Evolutionary conservation across 2,329 filamentous ascomycete species (phyloP), one percentile per base, ranked within the genome.

Genomic region (Ramichloridium luteum): DNA sequence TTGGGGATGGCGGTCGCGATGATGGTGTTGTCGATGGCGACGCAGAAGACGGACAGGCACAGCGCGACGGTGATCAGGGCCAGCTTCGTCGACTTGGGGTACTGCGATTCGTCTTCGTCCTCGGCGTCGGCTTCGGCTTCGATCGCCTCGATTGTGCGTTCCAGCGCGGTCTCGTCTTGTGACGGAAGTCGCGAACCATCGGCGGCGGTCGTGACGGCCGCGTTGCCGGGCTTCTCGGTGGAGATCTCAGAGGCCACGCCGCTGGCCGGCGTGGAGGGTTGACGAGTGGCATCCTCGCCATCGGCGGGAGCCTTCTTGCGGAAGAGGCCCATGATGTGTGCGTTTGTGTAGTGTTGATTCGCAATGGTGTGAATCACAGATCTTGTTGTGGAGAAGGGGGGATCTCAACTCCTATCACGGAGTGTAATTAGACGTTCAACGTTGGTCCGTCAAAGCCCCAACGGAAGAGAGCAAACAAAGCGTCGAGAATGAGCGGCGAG

Each of bases 1-100:
- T 51, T 49, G 8, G 62, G 61, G 28, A 67, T 65, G 4, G 63
- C 63, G 2, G 61, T 64, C 9, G 57, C 54, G 27, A 66, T 61
- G 37, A 64, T 65, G n/a, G 61, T 65, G 37, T 62, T 61, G 46
- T 65, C 60, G 11, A 53, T 35, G 4, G 49, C 45, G 37, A 56
- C 45, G 29, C 45, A 51, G 36, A 55, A 53, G 15, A 56, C 48
- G 3, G 53, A 48, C n/a, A 59, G 41, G 33, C 49, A 52, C 8
- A 60, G 38, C 5, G 53, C 56, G 15, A 52, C 45, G 10, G 51
- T 52, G 40, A 59, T 58, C 13, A 57, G 38, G 1, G 36, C 35
- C 13, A 58, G 46, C 36, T 55, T 50, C 34, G 44, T 44, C 2
- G 36, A 31, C 12, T 46, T 50, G 1, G 57, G 57, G 25, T 59